Percentiles rank a stretch among this genome's conserved stretches.
These are phyloP conservation scores for Dryadomyces sulphureus DNA, from an alignment of 2,329 filamentous ascomycete genomes.

Conservation along the genomic window DNA sequence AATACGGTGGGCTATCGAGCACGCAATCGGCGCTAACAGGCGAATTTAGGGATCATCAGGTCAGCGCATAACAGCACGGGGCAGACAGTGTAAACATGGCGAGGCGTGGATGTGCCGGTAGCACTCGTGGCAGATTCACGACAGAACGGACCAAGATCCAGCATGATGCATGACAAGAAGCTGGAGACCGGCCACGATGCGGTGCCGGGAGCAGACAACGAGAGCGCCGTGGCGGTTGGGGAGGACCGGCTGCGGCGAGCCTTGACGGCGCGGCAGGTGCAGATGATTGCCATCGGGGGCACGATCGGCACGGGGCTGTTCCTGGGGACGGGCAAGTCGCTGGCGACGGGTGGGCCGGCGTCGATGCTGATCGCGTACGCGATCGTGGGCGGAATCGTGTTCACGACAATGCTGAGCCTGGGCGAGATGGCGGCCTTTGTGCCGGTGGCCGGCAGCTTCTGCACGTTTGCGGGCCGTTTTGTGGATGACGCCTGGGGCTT, in stretches of 20 bases:
- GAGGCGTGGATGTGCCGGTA: too few relatives aligned
- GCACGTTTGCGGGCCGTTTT: conserved; percentile 53
- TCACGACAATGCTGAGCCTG: conserved; percentile 55
- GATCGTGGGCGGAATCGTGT: conserved; percentile 61
- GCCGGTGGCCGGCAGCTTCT: conserved; percentile 65
- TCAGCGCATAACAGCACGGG: too few relatives aligned
- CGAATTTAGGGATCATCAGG: too few relatives aligned
- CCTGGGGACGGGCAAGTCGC: conserved; percentile 43
- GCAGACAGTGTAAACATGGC: too few relatives aligned
- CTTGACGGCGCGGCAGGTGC: conserved; percentile 46
- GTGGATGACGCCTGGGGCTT: conserved; percentile 60
- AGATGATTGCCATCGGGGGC: conserved; percentile 51
- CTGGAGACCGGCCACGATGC: too few relatives aligned
- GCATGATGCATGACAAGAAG: too few relatives aligned
- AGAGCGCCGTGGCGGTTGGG: too few relatives aligned
- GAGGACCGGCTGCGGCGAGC: conserved; percentile 36
- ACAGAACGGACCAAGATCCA: too few relatives aligned
- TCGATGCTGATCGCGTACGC: conserved; percentile 52
- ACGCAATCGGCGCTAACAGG: too few relatives aligned
- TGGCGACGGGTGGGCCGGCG: conserved; percentile 49
- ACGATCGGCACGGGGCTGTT: conserved; percentile 48
- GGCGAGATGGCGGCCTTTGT: conserved; percentile 67
- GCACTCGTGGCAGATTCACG: too few relatives aligned
- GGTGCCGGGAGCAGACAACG: too few relatives aligned
- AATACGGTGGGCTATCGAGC: too few relatives aligned